These are phyloP conservation scores for Fistulina hepatica DNA, from an alignment of 1,284 basidiomycete genomes.

Conservation along the genomic window DNA sequence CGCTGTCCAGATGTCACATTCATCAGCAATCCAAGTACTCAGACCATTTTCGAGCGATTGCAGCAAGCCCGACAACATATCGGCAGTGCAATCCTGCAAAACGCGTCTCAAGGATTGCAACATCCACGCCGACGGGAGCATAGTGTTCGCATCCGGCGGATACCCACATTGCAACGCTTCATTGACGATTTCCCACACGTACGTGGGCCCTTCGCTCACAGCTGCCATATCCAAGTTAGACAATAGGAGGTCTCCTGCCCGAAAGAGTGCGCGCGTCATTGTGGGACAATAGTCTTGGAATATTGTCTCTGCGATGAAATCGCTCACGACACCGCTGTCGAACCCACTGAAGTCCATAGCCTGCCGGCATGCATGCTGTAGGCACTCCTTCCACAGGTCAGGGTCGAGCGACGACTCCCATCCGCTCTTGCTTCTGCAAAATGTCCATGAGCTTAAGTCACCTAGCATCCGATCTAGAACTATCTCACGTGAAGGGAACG, in stretches of 20 bases:
- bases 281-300: constrained; percentile 33
- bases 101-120: constrained; percentile 40
- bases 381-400: constrained; percentile 44
- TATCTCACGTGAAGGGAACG: constrained; percentile 49
- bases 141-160: constrained; percentile 47
- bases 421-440: constrained; percentile 41
- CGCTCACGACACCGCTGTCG: constrained; percentile 40
- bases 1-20: constrained; percentile 33
- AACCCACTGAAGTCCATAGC: constrained; percentile 45
- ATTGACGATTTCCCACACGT: constrained; percentile 45
- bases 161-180: constrained; percentile 50
- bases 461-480: constrained; percentile 7
- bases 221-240: constrained; percentile 40
- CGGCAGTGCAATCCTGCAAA: constrained; percentile 42
- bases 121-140: constrained; percentile 48
- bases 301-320: constrained; percentile 40
- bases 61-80: constrained; percentile 34
- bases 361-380: constrained; percentile 38
- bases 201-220: constrained; percentile 35
- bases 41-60: constrained; percentile 43
- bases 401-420: constrained; percentile 48
- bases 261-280: constrained; percentile 33
- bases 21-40: constrained; percentile 54
- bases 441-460: constrained; percentile 26
- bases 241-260: constrained; percentile 49